phyloP scores from a whole-genome alignment of 768 basidiomycete species.

The Tulasnella sp. region DNA sequence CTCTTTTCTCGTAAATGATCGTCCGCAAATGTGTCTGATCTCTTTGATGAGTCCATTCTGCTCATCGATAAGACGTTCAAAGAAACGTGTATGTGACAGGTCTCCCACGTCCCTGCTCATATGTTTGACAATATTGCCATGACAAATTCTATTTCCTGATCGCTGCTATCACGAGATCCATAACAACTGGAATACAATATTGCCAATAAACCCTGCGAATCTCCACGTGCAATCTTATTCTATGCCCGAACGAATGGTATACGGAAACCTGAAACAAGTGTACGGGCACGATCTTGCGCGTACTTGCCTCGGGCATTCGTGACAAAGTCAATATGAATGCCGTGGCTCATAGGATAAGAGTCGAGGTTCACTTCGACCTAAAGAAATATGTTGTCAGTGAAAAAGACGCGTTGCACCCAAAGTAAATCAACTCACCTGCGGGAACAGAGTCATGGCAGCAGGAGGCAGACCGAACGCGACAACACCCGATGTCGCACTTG shows the following conservation, averaged over 20 bases:
- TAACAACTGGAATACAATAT: background rate
- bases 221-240: background rate
- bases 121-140: no score
- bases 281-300: slow-evolving; percentile 78
- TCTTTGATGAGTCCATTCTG: no score
- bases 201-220: background rate
- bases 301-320: slow-evolving; percentile 81
- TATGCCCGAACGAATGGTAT: slow-evolving; percentile 59
- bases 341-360: slow-evolving; percentile 69
- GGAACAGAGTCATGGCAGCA: slow-evolving; percentile 78
- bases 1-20: no score
- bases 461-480: slow-evolving; percentile 81
- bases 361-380: slow-evolving; percentile 93
- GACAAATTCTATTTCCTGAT: no score
- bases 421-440: slow-evolving; percentile 24
- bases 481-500: slow-evolving; percentile 71
- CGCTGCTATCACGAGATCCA: background rate
- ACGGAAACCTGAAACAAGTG: slow-evolving; percentile 81
- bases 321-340: slow-evolving; percentile 90
- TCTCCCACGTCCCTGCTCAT: no score
- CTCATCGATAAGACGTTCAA: no score
- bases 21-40: no score
- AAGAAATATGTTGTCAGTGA: background rate
- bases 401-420: slow-evolving; percentile 1
- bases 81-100: no score